These are phyloP conservation scores for Byssothecium circinans DNA, from an alignment of 2,329 filamentous ascomycete genomes.

Conservation along the genomic window DNA sequence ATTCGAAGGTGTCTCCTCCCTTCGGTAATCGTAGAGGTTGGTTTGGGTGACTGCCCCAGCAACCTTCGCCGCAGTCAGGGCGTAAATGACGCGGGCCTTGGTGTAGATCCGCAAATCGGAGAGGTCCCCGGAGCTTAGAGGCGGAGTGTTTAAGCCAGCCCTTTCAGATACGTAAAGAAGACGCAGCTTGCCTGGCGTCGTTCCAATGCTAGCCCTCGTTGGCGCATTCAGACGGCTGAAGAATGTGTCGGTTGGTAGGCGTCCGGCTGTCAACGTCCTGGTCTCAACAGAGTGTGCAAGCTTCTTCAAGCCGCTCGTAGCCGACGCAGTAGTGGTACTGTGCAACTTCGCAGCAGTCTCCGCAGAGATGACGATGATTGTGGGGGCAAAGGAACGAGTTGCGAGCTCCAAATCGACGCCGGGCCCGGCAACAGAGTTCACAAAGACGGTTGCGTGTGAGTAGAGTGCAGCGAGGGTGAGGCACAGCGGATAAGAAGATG, in stretches of 20 bases:
- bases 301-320: conserved; percentile 65
- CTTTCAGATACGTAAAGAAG: conserved; percentile 79
- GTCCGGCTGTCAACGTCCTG: conserved; percentile 69
- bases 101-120: conserved; percentile 83
- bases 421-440: conserved; percentile 83
- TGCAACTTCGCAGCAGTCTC: conserved; percentile 71
- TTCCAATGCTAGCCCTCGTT: conserved; percentile 61
- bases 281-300: conserved; percentile 72
- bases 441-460: conserved; percentile 79
- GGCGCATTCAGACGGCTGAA: conserved; percentile 64
- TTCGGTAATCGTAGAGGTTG: conserved; percentile 81
- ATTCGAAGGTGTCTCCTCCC: conserved; percentile 45
- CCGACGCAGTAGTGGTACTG: conserved; percentile 59
- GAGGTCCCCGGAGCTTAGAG: conserved; percentile 68
- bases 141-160: conserved; percentile 61
- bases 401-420: conserved; percentile 72
- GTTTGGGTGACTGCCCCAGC: conserved; percentile 89
- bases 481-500: conserved; percentile 75
- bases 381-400: conserved; percentile 74
- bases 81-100: conserved; percentile 79
- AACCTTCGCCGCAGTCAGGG: conserved; percentile 77
- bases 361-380: conserved; percentile 77
- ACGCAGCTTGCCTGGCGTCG: conserved; percentile 71
- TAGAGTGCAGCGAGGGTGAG: conserved; percentile 82
- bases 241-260: conserved; percentile 69